Conservation (phyloP, 179 eudicot genomes). For the Patellifolia procumbens region DNA sequence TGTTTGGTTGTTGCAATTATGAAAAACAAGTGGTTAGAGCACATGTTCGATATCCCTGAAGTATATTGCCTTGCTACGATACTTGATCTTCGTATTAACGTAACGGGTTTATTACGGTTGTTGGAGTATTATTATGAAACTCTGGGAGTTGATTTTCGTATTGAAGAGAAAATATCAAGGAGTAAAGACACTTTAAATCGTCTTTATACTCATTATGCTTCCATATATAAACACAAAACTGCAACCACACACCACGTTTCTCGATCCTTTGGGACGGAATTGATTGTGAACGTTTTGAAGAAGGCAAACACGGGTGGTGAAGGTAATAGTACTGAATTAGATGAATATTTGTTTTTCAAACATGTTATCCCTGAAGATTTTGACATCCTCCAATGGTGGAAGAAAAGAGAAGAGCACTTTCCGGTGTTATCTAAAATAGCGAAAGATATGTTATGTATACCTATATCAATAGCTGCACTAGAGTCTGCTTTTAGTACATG, state of each 20-base stretch:
- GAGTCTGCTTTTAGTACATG: not conserved
- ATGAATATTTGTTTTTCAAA: not conserved
- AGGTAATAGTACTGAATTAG: not conserved
- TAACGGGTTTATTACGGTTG: conserved; percentile 8
- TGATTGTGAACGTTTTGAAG: not conserved
- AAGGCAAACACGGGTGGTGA: not conserved
- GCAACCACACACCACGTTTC: not conserved
- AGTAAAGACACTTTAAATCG: not conserved
- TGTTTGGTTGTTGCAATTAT: not conserved
- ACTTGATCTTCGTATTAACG: conserved; percentile 2
- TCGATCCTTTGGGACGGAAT: not conserved
- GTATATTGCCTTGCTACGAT: conserved; percentile 1
- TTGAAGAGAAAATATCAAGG: conserved; percentile 3
- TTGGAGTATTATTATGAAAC: conserved; percentile 8
- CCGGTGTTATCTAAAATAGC: conserved; percentile 10
- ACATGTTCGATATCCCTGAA: conserved; percentile 14
- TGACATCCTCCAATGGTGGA: conserved; percentile 10
- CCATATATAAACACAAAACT: not conserved
- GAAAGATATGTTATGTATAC: conserved; percentile 14
- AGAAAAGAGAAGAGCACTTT: not conserved
- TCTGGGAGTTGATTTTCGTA: not conserved
- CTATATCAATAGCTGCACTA: not conserved
- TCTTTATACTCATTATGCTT: conserved; percentile 4
- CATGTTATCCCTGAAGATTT: not conserved
- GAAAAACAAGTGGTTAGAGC: conserved; percentile 14